A percentile compares a stretch with the other conserved stretches of the same genome.
Conservation (phyloP, 2,329 filamentous ascomycete species). For the Ambrosiella beaveri region DNA sequence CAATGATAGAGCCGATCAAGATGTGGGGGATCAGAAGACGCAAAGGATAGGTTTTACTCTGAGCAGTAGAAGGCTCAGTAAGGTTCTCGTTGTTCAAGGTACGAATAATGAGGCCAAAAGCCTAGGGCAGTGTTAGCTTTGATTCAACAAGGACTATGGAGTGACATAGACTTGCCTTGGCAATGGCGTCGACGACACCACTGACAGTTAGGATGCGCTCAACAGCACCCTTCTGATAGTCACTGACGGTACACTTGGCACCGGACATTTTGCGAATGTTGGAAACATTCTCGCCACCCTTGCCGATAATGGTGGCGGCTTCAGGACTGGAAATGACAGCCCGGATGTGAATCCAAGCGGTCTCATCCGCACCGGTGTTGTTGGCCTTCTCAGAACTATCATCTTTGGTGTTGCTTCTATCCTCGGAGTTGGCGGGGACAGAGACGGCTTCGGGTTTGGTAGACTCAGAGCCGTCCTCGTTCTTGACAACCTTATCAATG, state of each 20-base stretch:
- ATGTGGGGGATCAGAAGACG: slow-evolving; percentile 92
- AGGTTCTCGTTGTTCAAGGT: slow-evolving; percentile 95
- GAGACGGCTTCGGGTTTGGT: slow-evolving; percentile 24
- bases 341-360: slow-evolving; percentile 89
- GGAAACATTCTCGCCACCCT: slow-evolving; percentile 95
- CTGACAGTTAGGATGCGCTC: slow-evolving; percentile 97
- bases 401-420: slow-evolving; percentile 32
- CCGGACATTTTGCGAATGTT: slow-evolving; percentile 89
- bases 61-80: slow-evolving; percentile 68
- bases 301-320: slow-evolving; percentile 94
- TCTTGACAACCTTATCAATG: slow-evolving; percentile 76
- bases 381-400: slow-evolving; percentile 25
- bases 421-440: slow-evolving; percentile 22
- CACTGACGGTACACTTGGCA: slow-evolving; percentile 96
- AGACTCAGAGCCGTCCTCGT: slow-evolving; percentile 37
- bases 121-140: slow-evolving; percentile 31
- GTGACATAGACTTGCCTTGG: slow-evolving; percentile 48
- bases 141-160: not conserved
- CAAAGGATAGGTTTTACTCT: slow-evolving; percentile 94
- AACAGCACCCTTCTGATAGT: slow-evolving; percentile 91
- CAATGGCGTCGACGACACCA: slow-evolving; percentile 86
- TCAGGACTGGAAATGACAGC: slow-evolving; percentile 95
- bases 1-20: slow-evolving; percentile 95
- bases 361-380: slow-evolving; percentile 59
- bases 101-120: slow-evolving; percentile 93